Conservation (phyloP, 805 yeast genomes). For the Cyberlindnera mycetangii region DNA sequence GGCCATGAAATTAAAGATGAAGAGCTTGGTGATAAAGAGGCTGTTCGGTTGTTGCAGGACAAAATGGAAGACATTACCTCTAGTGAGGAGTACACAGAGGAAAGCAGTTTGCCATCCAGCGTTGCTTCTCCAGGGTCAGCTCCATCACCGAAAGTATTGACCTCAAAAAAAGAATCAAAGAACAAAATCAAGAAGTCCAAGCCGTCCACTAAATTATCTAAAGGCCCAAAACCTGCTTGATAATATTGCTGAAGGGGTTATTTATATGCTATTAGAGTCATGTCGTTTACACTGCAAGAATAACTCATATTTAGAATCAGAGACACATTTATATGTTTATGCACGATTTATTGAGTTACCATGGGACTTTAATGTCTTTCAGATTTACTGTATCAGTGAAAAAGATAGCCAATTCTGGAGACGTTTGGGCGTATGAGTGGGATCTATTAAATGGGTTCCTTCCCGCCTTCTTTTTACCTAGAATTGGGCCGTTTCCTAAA, state of each 20-base stretch:
- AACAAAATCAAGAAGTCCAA: background rate
- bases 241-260: background rate
- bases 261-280: background rate
- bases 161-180: background rate
- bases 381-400: slow-evolving; percentile 9
- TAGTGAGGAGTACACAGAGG: slow-evolving; percentile 9
- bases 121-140: background rate
- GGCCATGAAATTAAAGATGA: slow-evolving; percentile 20
- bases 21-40: slow-evolving; percentile 5
- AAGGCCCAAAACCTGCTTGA: background rate
- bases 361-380: slow-evolving; percentile 7
- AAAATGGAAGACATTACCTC: slow-evolving; percentile 5
- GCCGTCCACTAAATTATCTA: background rate
- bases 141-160: background rate
- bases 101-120: slow-evolving; percentile 4
- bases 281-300: background rate
- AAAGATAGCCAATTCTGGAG: slow-evolving; percentile 15
- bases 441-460: slow-evolving; percentile 56
- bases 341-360: background rate
- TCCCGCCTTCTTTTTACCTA: slow-evolving; percentile 43
- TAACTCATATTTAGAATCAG: background rate
- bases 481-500: slow-evolving; percentile 48
- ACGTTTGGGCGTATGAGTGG: slow-evolving; percentile 35
- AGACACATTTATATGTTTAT: background rate
- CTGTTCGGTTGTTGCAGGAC: slow-evolving; percentile 5